Conservation (phyloP, 2,329 filamentous ascomycete species). For the Ceratocystis diversiconidia region DNA sequence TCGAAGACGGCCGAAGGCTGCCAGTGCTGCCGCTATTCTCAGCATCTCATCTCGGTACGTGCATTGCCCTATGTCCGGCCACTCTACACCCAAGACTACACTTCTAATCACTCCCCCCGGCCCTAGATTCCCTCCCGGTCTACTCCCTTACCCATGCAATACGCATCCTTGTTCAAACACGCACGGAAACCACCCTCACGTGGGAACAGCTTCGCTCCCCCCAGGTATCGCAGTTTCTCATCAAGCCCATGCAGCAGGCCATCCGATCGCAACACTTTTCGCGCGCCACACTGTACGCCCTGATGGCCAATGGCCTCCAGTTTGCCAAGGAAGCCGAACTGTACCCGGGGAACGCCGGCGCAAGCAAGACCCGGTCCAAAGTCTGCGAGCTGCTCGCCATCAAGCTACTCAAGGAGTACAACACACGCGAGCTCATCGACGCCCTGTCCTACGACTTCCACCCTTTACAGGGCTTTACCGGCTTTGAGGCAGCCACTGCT, state of each 20-base stretch:
- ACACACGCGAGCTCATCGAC: constrained; percentile 80
- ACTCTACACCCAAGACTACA: not conserved
- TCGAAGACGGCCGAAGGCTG: constrained; percentile 21
- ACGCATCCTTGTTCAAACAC: constrained; percentile 65
- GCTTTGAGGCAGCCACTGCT: constrained; percentile 27
- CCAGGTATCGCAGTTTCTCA: constrained; percentile 85
- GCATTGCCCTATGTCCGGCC: not conserved
- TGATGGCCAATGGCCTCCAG: constrained; percentile 88
- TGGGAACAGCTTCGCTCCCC: constrained; percentile 96
- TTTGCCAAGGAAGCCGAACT: constrained; percentile 76
- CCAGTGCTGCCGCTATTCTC: constrained; percentile 64
- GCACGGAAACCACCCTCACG: constrained; percentile 80
- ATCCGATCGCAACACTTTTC: constrained; percentile 74
- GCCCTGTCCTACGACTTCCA: constrained; percentile 91
- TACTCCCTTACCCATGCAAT: constrained; percentile 87
- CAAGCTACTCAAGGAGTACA: constrained; percentile 78
- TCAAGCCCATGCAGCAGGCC: constrained; percentile 89
- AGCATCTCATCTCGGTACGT: constrained; percentile 56
- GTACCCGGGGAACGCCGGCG: constrained; percentile 71
- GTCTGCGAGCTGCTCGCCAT: constrained; percentile 85
- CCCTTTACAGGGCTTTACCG: constrained; percentile 66
- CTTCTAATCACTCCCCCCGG: constrained; percentile 10
- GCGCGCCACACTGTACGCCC: constrained; percentile 70
- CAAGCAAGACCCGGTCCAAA: constrained; percentile 69
- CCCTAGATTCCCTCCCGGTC: constrained; percentile 64